Evolutionary conservation across 805 yeast genomes (phyloP).

Genomic region (Wickerhamomyces mucosus): DNA sequence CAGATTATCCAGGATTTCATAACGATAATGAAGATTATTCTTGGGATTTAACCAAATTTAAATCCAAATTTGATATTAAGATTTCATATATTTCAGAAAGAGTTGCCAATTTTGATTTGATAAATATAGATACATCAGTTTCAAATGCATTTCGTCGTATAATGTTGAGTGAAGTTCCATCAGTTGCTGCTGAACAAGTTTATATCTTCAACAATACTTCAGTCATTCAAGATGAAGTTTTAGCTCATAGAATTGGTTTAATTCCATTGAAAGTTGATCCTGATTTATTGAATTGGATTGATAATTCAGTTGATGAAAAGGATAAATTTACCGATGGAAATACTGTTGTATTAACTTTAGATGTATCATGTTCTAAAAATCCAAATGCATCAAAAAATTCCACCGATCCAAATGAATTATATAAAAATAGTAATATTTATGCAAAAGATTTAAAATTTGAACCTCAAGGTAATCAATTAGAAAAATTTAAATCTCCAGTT

Average conservation of each 20-base stretch:
- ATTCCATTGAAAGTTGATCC: conserved; percentile 89
- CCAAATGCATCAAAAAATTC: conserved; percentile 72
- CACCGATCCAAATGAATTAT: conserved; percentile 75
- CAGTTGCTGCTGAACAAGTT: conserved; percentile 90
- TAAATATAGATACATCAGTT: conserved; percentile 81
- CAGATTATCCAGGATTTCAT: conserved; percentile 86
- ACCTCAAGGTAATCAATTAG: conserved; percentile 84
- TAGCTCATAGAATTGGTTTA: conserved; percentile 91
- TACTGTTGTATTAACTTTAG: conserved; percentile 75
- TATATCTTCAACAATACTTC: conserved; percentile 91
- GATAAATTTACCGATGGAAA: conserved; percentile 77
- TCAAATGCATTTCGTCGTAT: conserved; percentile 96
- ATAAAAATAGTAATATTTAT: conserved; percentile 78
- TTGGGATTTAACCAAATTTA: conserved; percentile 82
- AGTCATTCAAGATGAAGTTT: conserved; percentile 93
- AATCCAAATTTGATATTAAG: conserved; percentile 53
- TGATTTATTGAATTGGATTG: conserved; percentile 79
- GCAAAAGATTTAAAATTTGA: conserved; percentile 84
- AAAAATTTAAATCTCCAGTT: conserved; percentile 61
- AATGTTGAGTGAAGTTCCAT: conserved; percentile 94
- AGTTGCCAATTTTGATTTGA: conserved; percentile 76
- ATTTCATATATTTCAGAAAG: conserved; percentile 58
- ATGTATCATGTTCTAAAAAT: conserved; percentile 76
- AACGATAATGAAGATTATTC: conserved; percentile 51
- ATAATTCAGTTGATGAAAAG: conserved; percentile 50